phyloP scores from a whole-genome alignment of 768 basidiomycete species.

The Xerocomus potaroensis region DNA sequence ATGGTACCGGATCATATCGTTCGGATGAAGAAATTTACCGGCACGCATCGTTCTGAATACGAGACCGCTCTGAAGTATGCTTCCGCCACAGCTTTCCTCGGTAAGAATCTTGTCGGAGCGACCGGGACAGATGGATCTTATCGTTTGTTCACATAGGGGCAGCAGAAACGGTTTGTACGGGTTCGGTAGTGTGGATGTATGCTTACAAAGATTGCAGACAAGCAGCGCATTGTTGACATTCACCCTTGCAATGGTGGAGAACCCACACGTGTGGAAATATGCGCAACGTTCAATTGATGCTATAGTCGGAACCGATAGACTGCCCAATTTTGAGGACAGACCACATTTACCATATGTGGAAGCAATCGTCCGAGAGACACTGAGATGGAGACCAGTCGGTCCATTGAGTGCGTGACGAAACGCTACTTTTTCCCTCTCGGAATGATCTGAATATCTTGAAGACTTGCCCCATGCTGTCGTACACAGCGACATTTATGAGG shows the following conservation, averaged over 20 bases:
- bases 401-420: not conserved
- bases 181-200: too few relatives aligned
- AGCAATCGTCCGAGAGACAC: not conserved
- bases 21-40: slow-evolving; percentile 12
- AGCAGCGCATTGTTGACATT: not conserved
- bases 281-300: not conserved
- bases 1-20: slow-evolving; percentile 14
- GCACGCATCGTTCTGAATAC: not conserved
- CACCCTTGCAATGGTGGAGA: not conserved
- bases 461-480: too few relatives aligned
- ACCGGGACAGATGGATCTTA: too few relatives aligned
- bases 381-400: not conserved
- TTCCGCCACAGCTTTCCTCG: slow-evolving; percentile 7
- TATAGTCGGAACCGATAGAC: not conserved
- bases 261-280: not conserved
- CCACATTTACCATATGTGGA: not conserved
- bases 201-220: not conserved
- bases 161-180: not conserved
- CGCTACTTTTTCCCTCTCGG: too few relatives aligned
- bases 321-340: slow-evolving; percentile 1
- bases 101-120: not conserved
- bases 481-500: too few relatives aligned
- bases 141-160: not conserved
- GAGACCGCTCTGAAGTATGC: slow-evolving; percentile 6
- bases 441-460: too few relatives aligned